Conservation (phyloP, 305 asterid genomes). For the Fraxinus platypoda region DNA sequence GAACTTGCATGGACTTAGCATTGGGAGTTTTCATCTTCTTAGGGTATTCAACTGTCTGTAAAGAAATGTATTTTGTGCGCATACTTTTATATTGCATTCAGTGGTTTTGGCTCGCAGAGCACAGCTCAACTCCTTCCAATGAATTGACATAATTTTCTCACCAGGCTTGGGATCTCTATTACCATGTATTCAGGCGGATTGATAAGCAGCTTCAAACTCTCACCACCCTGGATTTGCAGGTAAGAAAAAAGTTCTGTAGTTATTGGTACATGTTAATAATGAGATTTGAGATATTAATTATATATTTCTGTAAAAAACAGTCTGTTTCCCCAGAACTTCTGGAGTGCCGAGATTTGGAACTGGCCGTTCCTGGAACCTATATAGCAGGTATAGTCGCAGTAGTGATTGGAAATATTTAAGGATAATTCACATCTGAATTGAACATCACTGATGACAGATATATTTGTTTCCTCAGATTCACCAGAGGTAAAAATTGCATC, state of each 20-base stretch:
- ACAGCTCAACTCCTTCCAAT: slow-evolving; percentile 20
- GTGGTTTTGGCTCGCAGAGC: neutral
- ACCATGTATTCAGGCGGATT: slow-evolving; percentile 92
- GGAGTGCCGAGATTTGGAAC: slow-evolving; percentile 84
- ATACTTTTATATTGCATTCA: neutral
- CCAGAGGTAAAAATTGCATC: slow-evolving; percentile 93
- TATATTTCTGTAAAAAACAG: slow-evolving; percentile 41
- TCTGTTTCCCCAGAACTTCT: slow-evolving; percentile 92
- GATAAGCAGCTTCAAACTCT: slow-evolving; percentile 97
- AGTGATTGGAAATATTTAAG: slow-evolving; percentile 4
- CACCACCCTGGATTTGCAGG: slow-evolving; percentile 97
- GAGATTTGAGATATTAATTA: slow-evolving; percentile 8
- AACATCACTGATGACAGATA: neutral
- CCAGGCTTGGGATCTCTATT: slow-evolving; percentile 99
- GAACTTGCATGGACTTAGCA: neutral
- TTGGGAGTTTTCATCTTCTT: neutral
- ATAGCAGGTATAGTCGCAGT: slow-evolving; percentile 63
- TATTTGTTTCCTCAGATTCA: slow-evolving; percentile 54
- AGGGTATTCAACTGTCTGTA: neutral
- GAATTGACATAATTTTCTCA: slow-evolving; percentile 17
- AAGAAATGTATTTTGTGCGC: neutral
- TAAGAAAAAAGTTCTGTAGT: slow-evolving; percentile 34
- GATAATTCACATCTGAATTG: neutral
- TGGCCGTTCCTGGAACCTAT: slow-evolving; percentile 99
- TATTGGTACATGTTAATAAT: slow-evolving; percentile 13